phyloP scores from a whole-genome alignment of 805 yeast genomes.

The Starmerella lactis-condensi region DNA sequence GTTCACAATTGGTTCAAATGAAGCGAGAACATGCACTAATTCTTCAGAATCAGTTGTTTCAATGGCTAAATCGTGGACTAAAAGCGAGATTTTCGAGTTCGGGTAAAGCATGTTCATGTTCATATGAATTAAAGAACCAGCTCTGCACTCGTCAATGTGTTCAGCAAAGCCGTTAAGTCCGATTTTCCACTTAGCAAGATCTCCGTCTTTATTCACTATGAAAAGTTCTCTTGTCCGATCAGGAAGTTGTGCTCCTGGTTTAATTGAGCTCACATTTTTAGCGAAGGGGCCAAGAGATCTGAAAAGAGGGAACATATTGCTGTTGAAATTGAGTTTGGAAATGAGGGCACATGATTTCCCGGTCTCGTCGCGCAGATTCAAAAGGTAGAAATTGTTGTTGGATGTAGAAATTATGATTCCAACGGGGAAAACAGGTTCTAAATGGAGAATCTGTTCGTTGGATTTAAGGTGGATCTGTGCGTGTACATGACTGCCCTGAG shows the following conservation, averaged over 20 bases:
- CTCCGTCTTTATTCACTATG: constrained; percentile 29
- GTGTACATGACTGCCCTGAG: constrained; percentile 22
- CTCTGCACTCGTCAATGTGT: constrained; percentile 24
- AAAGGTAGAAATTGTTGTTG: constrained; percentile 41
- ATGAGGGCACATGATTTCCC: constrained; percentile 35
- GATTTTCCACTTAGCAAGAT: constrained; percentile 32
- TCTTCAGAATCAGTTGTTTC: too few relatives aligned
- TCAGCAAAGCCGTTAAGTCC: constrained; percentile 29
- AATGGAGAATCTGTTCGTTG: constrained; percentile 38
- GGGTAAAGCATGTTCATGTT: constrained; percentile 33
- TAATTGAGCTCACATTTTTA: constrained; percentile 38
- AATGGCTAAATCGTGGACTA: constrained; percentile 45
- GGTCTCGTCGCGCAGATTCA: constrained; percentile 45
- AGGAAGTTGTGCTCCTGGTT: constrained; percentile 32
- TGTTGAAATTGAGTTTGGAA: constrained; percentile 14
- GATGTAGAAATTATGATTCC: constrained; percentile 60
- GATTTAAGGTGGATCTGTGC: constrained; percentile 28
- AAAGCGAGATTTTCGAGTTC: constrained; percentile 33
- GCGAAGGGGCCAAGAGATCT: constrained; percentile 8
- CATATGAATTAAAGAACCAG: constrained; percentile 25
- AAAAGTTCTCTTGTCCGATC: constrained; percentile 32
- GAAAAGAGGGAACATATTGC: constrained; percentile 4
- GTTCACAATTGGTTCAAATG: constrained; percentile 25
- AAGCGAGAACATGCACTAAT: constrained; percentile 33
- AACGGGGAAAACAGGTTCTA: constrained; percentile 49